A percentile compares a stretch with the other conserved stretches of the same genome.
phyloP scores from a whole-genome alignment of 495 filamentous ascomycete species.

The Podospora conica region DNA sequence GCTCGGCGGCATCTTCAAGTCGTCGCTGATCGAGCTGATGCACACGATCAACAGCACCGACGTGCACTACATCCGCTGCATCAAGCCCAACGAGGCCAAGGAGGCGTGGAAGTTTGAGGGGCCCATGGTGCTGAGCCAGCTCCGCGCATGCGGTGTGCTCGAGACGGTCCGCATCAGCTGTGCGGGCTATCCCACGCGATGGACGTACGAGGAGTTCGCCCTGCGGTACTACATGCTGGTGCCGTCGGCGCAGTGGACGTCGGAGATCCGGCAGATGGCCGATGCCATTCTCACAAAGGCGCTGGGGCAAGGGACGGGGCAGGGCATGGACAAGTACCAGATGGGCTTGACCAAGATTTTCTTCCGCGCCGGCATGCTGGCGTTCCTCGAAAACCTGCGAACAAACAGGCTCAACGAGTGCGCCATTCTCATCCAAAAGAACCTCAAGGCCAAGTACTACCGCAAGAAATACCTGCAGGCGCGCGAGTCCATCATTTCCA shows the following conservation, averaged over 20 bases:
- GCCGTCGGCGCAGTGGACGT: conserved; percentile 83
- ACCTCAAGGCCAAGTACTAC: conserved; percentile 90
- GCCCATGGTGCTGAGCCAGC: conserved; percentile 95
- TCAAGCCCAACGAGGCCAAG: conserved; percentile 98
- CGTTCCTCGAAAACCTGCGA: conserved; percentile 89
- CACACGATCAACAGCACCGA: conserved; percentile 94
- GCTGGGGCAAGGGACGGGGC: conserved; percentile 67
- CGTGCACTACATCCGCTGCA: conserved; percentile 98
- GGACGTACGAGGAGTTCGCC: conserved; percentile 99
- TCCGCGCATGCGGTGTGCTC: conserved; percentile 96
- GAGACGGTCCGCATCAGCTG: conserved; percentile 98
- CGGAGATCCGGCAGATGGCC: conserved; percentile 89
- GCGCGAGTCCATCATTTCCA: conserved; percentile 67
- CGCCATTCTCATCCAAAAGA: conserved; percentile 99
- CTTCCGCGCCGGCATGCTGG: conserved; percentile 98
- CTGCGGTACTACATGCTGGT: conserved; percentile 98
- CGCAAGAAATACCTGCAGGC: conserved; percentile 87
- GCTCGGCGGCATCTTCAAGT: conserved; percentile 96
- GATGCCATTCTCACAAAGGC: conserved; percentile 85
- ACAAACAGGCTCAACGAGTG: conserved; percentile 87
- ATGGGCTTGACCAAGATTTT: conserved; percentile 97
- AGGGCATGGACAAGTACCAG: conserved; percentile 91
- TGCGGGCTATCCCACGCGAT: conserved; percentile 93
- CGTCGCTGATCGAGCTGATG: conserved; percentile 97
- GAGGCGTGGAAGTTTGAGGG: conserved; percentile 97